Conservation (phyloP, 495 filamentous ascomycete genomes). For the Hypoxylon fragiforme region DNA sequence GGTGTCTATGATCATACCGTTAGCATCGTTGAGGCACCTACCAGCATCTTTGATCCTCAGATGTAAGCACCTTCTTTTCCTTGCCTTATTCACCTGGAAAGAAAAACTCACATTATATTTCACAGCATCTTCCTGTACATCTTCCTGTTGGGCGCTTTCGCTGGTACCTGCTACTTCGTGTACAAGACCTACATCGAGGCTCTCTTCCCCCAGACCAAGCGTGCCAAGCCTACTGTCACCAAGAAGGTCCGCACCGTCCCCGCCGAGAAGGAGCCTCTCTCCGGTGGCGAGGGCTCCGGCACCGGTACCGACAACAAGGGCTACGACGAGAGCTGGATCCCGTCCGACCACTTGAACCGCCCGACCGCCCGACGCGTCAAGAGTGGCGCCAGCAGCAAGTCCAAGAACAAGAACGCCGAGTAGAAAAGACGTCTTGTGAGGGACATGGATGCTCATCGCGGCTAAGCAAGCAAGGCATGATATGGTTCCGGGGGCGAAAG, state of each 20-base stretch:
- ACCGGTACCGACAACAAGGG: conserved; percentile 59
- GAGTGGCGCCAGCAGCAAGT: conserved; percentile 65
- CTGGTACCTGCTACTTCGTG: conserved; percentile 86
- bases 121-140: conserved; percentile 94
- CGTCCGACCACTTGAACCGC: conserved; percentile 84
- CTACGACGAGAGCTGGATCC: conserved; percentile 97
- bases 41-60: conserved; percentile 92
- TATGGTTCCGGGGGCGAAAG: too few relatives aligned
- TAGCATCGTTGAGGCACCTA: conserved; percentile 87
- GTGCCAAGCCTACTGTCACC: conserved; percentile 52
- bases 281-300: conserved; percentile 73
- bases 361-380: conserved; percentile 80
- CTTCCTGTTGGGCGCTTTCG: conserved; percentile 78
- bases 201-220: conserved; percentile 91
- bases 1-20: conserved; percentile 86
- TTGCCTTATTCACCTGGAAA: conserved; percentile 6
- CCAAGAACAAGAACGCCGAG: conserved; percentile 45
- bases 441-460: not conserved
- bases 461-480: not conserved
- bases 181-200: conserved; percentile 96
- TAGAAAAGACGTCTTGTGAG: conserved; percentile 9
- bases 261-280: conserved; percentile 60
- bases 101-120: conserved; percentile 30
- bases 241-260: conserved; percentile 63
- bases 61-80: conserved; percentile 63